Percentiles rank a stretch among this genome's conserved stretches.
Conservation (phyloP, 2,329 filamentous ascomycete species). For the Ophiostoma tasmaniense region DNA sequence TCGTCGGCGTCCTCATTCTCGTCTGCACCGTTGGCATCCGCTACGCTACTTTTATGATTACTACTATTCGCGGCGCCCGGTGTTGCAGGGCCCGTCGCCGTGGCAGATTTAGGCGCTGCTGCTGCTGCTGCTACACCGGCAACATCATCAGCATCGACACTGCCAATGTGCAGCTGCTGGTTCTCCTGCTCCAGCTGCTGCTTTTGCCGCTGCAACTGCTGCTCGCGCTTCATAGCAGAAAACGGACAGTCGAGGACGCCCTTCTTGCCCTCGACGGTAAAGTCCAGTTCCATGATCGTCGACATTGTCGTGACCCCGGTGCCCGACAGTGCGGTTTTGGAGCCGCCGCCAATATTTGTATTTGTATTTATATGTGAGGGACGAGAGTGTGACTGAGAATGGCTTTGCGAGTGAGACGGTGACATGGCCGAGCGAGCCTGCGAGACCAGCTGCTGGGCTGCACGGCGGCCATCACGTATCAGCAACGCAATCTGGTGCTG, state of each 20-base stretch:
- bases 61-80: constrained; percentile 12
- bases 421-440: not conserved
- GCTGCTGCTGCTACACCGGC: constrained; percentile 17
- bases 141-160: not conserved
- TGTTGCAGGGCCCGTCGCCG: constrained; percentile 15
- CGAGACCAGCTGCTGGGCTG: constrained; percentile 42
- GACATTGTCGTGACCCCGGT: constrained; percentile 50
- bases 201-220: constrained; percentile 16
- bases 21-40: not conserved
- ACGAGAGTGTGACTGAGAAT: not conserved
- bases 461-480: constrained; percentile 55
- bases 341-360: constrained; percentile 26
- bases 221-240: constrained; percentile 36
- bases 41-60: not conserved
- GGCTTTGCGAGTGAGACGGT: not conserved
- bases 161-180: constrained; percentile 12
- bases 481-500: constrained; percentile 54
- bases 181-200: constrained; percentile 17
- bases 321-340: constrained; percentile 40
- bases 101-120: too few species aligned
- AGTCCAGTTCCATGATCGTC: constrained; percentile 74
- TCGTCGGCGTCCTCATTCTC: constrained; percentile 8
- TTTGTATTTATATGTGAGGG: constrained; percentile 2
- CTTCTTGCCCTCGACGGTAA: constrained; percentile 75
- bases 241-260: constrained; percentile 78